Evolutionary conservation across 2,329 filamentous ascomycete genomes (phyloP).

Genomic region (Calonectria pauciramosa): DNA sequence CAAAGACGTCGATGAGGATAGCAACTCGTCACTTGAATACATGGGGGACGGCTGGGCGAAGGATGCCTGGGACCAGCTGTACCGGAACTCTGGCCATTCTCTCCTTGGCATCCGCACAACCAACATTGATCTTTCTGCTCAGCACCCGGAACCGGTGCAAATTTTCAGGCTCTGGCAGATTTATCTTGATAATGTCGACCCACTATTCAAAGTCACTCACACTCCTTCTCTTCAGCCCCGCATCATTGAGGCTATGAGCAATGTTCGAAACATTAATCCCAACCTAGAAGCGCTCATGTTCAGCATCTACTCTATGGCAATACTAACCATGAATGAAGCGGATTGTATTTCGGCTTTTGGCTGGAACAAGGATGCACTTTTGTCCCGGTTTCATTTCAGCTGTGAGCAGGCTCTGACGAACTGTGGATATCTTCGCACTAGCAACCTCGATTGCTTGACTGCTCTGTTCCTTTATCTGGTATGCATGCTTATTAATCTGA

Average conservation of each 20-base stretch:
- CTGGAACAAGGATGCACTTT: conserved; percentile 55
- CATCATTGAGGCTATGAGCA: conserved; percentile 63
- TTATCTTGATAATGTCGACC: conserved; percentile 71
- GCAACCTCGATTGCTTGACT: conserved; percentile 67
- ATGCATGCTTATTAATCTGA: conserved; percentile 30
- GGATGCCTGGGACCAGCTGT: conserved; percentile 54
- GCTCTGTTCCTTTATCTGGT: conserved; percentile 71
- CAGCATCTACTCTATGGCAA: conserved; percentile 61
- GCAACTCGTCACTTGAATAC: background rate
- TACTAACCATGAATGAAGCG: conserved; percentile 57
- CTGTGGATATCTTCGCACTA: conserved; percentile 63
- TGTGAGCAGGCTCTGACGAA: conserved; percentile 68
- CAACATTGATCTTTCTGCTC: conserved; percentile 58
- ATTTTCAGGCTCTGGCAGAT: conserved; percentile 69
- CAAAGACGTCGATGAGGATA: background rate
- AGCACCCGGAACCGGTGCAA: conserved; percentile 63
- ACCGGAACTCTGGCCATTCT: conserved; percentile 59
- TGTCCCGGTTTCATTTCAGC: conserved; percentile 60
- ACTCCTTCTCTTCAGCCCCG: conserved; percentile 65
- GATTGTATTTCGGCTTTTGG: conserved; percentile 60
- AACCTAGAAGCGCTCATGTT: conserved; percentile 70
- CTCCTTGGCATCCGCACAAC: conserved; percentile 63
- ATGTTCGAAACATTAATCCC: conserved; percentile 55
- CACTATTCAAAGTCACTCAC: conserved; percentile 71
- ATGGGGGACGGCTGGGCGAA: conserved; percentile 3